Evolutionary conservation across 1,139 yeast genomes (phyloP).

Genomic region (Geotrichum carabidarum): DNA sequence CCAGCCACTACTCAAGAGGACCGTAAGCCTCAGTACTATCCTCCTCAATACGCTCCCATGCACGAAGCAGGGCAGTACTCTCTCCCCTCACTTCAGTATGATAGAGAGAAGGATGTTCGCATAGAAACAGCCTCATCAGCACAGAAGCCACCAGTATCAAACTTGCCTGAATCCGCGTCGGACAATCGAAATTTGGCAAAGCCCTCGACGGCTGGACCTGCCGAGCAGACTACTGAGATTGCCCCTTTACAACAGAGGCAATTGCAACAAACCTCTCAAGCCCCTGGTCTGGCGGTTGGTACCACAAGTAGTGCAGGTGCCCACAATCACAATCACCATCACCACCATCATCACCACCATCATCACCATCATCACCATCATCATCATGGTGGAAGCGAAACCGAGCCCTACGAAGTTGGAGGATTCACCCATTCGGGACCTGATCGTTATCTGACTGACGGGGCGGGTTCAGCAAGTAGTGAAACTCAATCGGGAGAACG

Average conservation of each 20-base stretch:
- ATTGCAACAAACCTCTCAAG: slow-evolving; percentile 25
- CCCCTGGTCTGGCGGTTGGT: slow-evolving; percentile 11
- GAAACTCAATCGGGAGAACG: slow-evolving; percentile 6
- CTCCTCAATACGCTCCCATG: not conserved
- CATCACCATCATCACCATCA: slow-evolving; percentile 19
- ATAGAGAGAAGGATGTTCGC: not conserved
- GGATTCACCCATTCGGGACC: not conserved
- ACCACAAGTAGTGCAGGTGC: slow-evolving; percentile 5
- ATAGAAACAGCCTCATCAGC: not conserved
- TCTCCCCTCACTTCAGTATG: slow-evolving; percentile 5
- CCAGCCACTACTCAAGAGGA: not conserved
- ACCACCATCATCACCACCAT: slow-evolving; percentile 12
- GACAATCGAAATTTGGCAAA: not conserved
- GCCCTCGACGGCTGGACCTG: not conserved
- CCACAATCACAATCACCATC: slow-evolving; percentile 20
- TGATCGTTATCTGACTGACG: not conserved
- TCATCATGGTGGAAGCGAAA: slow-evolving; percentile 4
- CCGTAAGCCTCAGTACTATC: not conserved
- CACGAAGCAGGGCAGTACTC: not conserved
- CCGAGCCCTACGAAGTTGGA: slow-evolving; percentile 1
- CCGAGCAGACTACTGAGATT: not conserved
- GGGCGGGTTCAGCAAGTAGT: slow-evolving; percentile 1
- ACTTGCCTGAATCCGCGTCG: not conserved
- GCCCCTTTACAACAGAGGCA: not conserved
- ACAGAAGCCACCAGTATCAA: not conserved